These are phyloP conservation scores for Davidsoniella eucalypti DNA, from an alignment of 2,329 filamentous ascomycete species.

Conservation along the genomic window DNA sequence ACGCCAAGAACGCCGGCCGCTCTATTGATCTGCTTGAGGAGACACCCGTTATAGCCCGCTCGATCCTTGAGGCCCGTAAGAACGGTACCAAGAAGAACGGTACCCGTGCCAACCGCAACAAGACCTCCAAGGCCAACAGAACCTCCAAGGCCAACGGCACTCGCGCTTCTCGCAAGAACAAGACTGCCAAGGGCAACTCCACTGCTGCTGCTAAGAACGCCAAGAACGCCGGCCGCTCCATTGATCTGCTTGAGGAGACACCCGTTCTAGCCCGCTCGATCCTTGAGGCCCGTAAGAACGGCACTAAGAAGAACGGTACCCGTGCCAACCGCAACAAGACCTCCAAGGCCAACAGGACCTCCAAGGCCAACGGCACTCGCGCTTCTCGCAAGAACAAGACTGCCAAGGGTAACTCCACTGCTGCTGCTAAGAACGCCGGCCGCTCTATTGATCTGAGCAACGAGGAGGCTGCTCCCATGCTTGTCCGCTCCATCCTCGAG, in stretches of 20 bases:
- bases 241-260: background rate
- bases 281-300: slow-evolving; percentile 4
- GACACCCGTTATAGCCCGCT: background rate
- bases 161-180: slow-evolving; percentile 2
- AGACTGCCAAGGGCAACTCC: background rate
- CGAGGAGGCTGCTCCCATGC: background rate
- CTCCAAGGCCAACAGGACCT: background rate
- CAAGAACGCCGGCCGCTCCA: background rate
- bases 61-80: slow-evolving; percentile 1
- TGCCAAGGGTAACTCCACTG: background rate
- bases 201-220: background rate
- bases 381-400: background rate
- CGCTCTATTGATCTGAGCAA: background rate
- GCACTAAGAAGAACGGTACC: background rate
- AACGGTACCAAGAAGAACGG: slow-evolving; percentile 4
- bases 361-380: background rate
- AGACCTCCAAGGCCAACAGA: background rate
- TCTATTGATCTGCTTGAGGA: background rate
- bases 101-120: background rate
- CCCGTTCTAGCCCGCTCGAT: background rate
- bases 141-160: background rate
- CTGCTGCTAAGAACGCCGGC: background rate
- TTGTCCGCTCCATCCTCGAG: background rate
- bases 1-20: background rate
- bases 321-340: background rate